Percentiles rank a stretch among this genome's conserved stretches.
phyloP scores from a whole-genome alignment of 108 stramenopile species.

The Nitzschia sp. region DNA sequence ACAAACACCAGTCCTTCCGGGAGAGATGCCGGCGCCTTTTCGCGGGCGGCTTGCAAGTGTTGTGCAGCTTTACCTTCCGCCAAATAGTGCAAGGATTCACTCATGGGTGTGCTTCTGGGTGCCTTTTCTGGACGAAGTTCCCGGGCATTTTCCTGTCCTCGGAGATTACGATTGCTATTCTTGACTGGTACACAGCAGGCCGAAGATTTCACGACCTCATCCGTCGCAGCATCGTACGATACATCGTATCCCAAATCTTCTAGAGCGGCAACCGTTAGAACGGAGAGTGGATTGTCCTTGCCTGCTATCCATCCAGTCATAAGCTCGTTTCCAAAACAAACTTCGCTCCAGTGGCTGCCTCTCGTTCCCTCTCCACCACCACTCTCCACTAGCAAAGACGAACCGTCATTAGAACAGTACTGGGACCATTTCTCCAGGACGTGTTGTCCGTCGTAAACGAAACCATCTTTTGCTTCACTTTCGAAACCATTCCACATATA shows the following conservation, averaged over 20 bases:
- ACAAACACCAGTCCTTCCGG: background rate
- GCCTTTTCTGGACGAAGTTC: no score
- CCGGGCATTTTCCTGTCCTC: no score
- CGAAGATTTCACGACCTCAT: no score
- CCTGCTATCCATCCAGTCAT: constrained; percentile 30
- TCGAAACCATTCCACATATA: background rate
- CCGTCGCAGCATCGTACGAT: no score
- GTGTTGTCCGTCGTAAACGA: background rate
- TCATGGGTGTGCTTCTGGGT: no score
- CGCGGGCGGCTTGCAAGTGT: background rate
- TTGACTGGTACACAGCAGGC: no score
- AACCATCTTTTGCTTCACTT: background rate
- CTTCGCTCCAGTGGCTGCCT: constrained; percentile 42
- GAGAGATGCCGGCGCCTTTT: background rate
- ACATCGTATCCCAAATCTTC: constrained; percentile 3
- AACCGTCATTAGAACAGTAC: background rate
- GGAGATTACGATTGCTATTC: no score
- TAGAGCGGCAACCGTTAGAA: constrained; percentile 4
- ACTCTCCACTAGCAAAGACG: no score
- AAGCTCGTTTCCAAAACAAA: constrained; percentile 28
- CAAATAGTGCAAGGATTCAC: background rate
- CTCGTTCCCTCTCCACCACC: constrained; percentile 17
- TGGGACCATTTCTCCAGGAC: no score
- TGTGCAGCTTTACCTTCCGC: background rate
- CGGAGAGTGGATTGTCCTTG: background rate